Evolutionary conservation across 2,329 filamentous ascomycete species (phyloP), one percentile per base, ranked within the genome.

Genomic region (Pseudopithomyces chartarum): DNA sequence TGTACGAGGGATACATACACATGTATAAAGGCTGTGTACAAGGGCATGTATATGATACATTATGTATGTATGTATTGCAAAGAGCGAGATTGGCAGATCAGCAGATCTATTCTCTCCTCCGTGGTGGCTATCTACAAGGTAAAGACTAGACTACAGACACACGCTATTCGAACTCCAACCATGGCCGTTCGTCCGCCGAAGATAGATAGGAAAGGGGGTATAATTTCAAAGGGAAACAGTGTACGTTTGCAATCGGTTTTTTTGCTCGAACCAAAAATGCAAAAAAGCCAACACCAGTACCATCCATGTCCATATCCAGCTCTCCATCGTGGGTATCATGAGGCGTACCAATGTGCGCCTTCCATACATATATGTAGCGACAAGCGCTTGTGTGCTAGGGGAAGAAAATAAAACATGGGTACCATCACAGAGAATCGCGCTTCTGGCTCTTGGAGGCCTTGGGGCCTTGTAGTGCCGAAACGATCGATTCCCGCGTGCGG

Each of bases 401-500:
- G 29, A 15, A 36, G 22, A 42, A 32, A 42, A 12, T n/a, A 8
- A 22, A 20, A 6, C 17, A 3, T 22, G 20, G 40, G 15, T 2
- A 23, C 12, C 17, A 7, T 23, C n/a, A 38, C 12, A 12, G 22
- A 45, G 15, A 51, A 17, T 51, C 36, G n/a, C n/a, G 49, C 23
- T 51, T 56, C 50, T 59, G 57, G 38, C 34, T 59, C 42, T 56
- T 59, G 8, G 23, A 39, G 6, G n/a, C 39, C 19, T 53, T 57
- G 38, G 34, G 40, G 13, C 49, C 57, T n/a, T 59, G 56, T 7
- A 55, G 22, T 11, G 52, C 29, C 23, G 52, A 49, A 12, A 33
- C n/a, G 7, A 51, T 29, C 2, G 54, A 44, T 29, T 67, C 62
- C n/a, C 61, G 59, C 6, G 63, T 64, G 20, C 63, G 57, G 11